Evolutionary conservation across 2,329 filamentous ascomycete species (phyloP).

Genomic region (Sarocladiaceae sp.): DNA sequence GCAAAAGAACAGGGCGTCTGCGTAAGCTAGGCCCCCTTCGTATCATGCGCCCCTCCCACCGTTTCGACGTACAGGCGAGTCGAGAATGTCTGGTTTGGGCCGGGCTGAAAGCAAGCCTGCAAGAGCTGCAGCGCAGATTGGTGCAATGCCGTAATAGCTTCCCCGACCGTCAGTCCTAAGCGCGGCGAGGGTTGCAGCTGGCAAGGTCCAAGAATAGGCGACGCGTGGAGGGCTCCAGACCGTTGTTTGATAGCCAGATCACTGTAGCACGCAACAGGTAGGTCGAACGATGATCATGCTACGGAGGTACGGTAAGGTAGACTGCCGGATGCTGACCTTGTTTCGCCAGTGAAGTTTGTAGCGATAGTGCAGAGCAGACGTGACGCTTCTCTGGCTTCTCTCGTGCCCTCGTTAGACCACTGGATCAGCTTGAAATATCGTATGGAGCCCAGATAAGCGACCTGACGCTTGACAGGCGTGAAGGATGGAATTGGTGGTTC

Average conservation of each 20-base stretch:
- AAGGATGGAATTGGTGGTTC: no score
- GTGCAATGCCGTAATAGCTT: slow-evolving; percentile 8
- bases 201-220: slow-evolving; percentile 3
- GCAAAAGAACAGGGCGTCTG: slow-evolving; percentile 6
- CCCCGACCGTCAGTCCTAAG: not conserved
- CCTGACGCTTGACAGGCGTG: no score
- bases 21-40: slow-evolving; percentile 5
- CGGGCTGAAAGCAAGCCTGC: not conserved
- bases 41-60: slow-evolving; percentile 9
- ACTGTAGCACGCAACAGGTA: not conserved
- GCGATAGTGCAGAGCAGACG: no score
- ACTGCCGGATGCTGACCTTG: no score
- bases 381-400: no score
- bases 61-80: slow-evolving; percentile 3
- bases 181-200: not conserved
- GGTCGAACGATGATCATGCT: no score
- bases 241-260: slow-evolving; percentile 1
- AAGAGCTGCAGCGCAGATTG: not conserved
- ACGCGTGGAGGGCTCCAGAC: slow-evolving; percentile 3
- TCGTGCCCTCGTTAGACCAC: no score
- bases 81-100: not conserved
- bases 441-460: no score
- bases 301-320: no score
- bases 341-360: no score
- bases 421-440: no score